Evolutionary conservation across 208 protist genomes (phyloP), one percentile per base, ranked within the genome.

Genomic region (Herpetomonas muscarum): DNA sequence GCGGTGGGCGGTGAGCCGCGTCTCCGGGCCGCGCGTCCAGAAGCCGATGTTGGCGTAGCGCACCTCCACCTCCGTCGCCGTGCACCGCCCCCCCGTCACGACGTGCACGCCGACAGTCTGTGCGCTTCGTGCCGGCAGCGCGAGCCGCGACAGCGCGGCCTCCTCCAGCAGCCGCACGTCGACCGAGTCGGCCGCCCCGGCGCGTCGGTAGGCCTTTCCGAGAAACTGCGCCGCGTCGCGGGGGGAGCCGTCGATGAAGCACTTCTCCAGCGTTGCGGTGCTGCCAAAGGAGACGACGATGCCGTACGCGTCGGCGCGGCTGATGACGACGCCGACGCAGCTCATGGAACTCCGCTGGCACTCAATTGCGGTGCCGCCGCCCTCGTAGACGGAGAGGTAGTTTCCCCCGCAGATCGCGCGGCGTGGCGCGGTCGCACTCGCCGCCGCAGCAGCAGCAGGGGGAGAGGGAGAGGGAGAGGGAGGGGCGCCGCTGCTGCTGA

Each of bases 11-110:
- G 73, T 50, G 25, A 81, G 49, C 19, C 39, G 44, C 9, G 74
- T 63, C 3, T 73, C 74, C 9, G 74, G 64, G 17, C 70, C 75
- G 54, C 70, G 67, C 30, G 67, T 67, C 2, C 62, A 65, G 50
- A 71, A 82, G 2, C 65, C 75, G 62, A 74, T 78, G 6, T 55
- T 70, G 2, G 63, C 64, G 46, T 67, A 61, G 22, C 61, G 68
- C 19, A 81, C 69, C 45, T 72, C 65, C 37, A 67, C 67, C 25
- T 65, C 65, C 49, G 63, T 50, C 7, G 59, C 64, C 19, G 55
- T 15, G 50, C 74, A 81, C 24, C 22, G 45, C 44, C 68, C 68
- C 32, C 69, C 67, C 12, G 64, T 56, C 61, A 63, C 75, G 22
- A 64, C 68, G 49, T 81, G 71, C 22, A 76, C 69, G 50, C 74